phyloP scores from a whole-genome alignment of 331 rosid genomes.

The Malus hybrid region DNA sequence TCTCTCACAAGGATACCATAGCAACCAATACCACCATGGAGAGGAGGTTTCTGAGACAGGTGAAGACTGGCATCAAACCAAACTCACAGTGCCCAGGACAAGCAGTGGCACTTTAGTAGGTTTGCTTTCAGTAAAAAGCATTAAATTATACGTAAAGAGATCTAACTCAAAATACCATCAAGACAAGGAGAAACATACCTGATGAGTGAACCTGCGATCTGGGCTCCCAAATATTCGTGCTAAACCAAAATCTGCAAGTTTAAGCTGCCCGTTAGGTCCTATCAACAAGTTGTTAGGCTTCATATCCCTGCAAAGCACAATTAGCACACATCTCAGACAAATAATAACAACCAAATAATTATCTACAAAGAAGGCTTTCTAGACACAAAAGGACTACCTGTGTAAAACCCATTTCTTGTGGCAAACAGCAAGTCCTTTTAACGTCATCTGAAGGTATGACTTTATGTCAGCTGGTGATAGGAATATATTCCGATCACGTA shows the following conservation, averaged over 20 bases:
- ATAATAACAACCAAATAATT: slow-evolving; percentile 12
- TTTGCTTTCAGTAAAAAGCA: not conserved
- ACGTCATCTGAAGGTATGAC: slow-evolving; percentile 92
- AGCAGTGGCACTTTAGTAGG: not conserved
- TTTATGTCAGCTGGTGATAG: slow-evolving; percentile 92
- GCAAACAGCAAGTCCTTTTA: slow-evolving; percentile 89
- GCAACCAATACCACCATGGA: not conserved
- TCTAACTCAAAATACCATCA: slow-evolving; percentile 6
- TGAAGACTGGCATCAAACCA: not conserved
- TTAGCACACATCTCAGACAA: slow-evolving; percentile 12
- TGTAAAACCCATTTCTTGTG: slow-evolving; percentile 97
- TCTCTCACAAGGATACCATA: not conserved
- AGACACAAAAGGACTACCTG: slow-evolving; percentile 40
- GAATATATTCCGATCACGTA: slow-evolving; percentile 82
- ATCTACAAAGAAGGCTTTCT: not conserved
- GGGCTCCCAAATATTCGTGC: slow-evolving; percentile 98
- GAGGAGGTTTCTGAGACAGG: not conserved
- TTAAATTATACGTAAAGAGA: not conserved
- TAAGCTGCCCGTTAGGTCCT: slow-evolving; percentile 89
- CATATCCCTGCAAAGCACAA: slow-evolving; percentile 76
- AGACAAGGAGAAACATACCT: slow-evolving; percentile 41
- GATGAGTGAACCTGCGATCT: slow-evolving; percentile 90
- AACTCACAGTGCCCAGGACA: not conserved
- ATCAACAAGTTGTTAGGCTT: slow-evolving; percentile 96
- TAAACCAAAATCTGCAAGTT: slow-evolving; percentile 98